phyloP scores from a whole-genome alignment of 345 rosid genomes.

The Melaleuca alternifolia region DNA sequence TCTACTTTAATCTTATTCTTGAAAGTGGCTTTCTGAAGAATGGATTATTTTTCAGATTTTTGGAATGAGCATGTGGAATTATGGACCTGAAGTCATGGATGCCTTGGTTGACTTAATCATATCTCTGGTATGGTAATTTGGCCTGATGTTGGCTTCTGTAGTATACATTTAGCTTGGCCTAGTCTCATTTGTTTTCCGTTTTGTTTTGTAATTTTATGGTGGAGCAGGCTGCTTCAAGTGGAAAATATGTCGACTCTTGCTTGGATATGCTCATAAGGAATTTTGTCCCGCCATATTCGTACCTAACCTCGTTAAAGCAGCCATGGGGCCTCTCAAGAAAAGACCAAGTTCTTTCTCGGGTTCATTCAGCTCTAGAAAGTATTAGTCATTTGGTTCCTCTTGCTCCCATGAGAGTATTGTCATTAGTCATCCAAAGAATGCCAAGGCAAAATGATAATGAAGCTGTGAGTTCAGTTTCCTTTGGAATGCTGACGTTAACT shows the following conservation, averaged over 20 bases:
- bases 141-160: neutral
- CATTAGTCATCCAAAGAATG: conserved; percentile 44
- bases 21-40: neutral
- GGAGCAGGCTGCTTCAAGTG: conserved; percentile 63
- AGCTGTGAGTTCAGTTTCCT: neutral
- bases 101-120: conserved; percentile 53
- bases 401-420: conserved; percentile 47
- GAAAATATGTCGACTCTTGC: conserved; percentile 54
- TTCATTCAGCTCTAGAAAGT: conserved; percentile 54
- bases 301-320: conserved; percentile 22
- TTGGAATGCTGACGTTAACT: neutral
- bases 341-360: conserved; percentile 54
- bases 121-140: conserved; percentile 43
- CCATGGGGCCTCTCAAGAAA: conserved; percentile 36
- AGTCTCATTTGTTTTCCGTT: neutral
- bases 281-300: conserved; percentile 49
- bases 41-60: conserved; percentile 35
- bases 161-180: neutral
- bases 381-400: conserved; percentile 65
- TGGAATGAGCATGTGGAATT: conserved; percentile 70
- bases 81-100: conserved; percentile 53
- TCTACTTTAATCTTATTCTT: neutral
- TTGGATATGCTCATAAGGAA: conserved; percentile 58
- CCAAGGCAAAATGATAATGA: conserved; percentile 35
- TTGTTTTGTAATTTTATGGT: neutral